phyloP scores from a whole-genome alignment of 176 grass and related monocot genomes.

The sorghum (Sorghum bicolor) region Sorghum_bicolor_NCBIv3 NC_012872.2:65966501-65967000 shows the following conservation, averaged over 20 bases:
- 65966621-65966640: constrained; percentile 63
- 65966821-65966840: constrained; percentile 56
- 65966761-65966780: constrained; percentile 45
- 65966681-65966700: constrained; percentile 55
- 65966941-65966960: constrained; percentile 48
- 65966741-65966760: constrained; percentile 44
- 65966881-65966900: constrained; percentile 42
- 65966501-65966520: constrained; percentile 48
- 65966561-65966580: constrained; percentile 39
- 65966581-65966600: constrained; percentile 54
- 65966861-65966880: constrained; percentile 54
- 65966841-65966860: constrained; percentile 24
- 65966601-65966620: constrained; percentile 60
- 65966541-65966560: constrained; percentile 29
- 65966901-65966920: constrained; percentile 50
- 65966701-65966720: constrained; percentile 66
- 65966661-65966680: constrained; percentile 44
- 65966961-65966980: constrained; percentile 50
- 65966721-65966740: constrained; percentile 15
- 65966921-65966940: constrained; percentile 65
- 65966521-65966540: constrained; percentile 41
- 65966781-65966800: constrained; percentile 22
- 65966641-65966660: constrained; percentile 37
- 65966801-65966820: constrained; percentile 52
- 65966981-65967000: constrained; percentile 47